phyloP scores from a whole-genome alignment of 2,329 filamentous ascomycete genomes.

The Trichothecium sympodiale region DNA sequence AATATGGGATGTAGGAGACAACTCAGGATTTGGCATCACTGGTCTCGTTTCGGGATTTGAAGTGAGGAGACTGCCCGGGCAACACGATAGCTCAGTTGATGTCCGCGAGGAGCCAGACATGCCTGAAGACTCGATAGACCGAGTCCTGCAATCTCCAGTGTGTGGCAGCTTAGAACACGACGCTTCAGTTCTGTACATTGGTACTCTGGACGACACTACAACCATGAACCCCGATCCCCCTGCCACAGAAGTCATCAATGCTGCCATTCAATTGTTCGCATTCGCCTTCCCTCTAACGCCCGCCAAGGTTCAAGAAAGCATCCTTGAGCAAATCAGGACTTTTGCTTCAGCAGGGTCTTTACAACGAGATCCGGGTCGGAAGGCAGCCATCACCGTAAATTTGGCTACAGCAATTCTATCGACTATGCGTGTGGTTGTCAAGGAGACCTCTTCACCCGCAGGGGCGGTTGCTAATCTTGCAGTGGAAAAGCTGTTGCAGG shows the following conservation, averaged over 20 bases:
- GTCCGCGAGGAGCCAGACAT: constrained; percentile 39
- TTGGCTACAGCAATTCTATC: constrained; percentile 71
- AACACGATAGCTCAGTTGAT: constrained; percentile 42
- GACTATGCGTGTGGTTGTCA: constrained; percentile 72
- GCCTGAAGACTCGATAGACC: constrained; percentile 55
- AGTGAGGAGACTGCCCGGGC: constrained; percentile 58
- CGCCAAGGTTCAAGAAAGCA: constrained; percentile 88
- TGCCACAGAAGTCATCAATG: constrained; percentile 86
- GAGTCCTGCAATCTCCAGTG: constrained; percentile 55
- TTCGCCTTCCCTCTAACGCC: constrained; percentile 83
- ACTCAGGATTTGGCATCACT: constrained; percentile 87
- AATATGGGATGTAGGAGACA: constrained; percentile 91
- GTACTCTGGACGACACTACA: constrained; percentile 28
- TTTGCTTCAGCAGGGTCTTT: constrained; percentile 73
- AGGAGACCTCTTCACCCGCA: constrained; percentile 61
- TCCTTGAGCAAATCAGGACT: constrained; percentile 84
- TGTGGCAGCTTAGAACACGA: constrained; percentile 84
- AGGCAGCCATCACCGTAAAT: constrained; percentile 85
- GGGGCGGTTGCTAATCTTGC: constrained; percentile 65
- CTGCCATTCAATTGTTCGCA: constrained; percentile 86
- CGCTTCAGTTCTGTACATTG: constrained; percentile 67
- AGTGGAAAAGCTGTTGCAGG: constrained; percentile 77
- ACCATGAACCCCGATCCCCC: constrained; percentile 57
- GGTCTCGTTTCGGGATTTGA: constrained; percentile 72
- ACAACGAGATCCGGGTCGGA: constrained; percentile 77